Base-by-base conservation (phyloP, 768 basidiomycete species). In the Trametes cingulata region DNA sequence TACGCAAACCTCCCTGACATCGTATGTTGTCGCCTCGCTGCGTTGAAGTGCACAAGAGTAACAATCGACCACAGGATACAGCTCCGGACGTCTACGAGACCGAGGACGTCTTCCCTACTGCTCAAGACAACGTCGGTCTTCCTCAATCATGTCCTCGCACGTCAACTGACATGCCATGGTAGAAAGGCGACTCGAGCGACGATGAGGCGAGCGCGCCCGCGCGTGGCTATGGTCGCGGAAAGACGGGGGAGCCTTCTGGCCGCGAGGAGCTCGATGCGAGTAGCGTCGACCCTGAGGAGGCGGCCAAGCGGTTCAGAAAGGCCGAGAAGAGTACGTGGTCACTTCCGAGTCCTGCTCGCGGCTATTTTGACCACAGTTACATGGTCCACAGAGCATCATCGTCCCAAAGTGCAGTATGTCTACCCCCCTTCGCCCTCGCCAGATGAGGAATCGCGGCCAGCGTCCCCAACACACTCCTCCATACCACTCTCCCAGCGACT, bases 31-130 rank as follows among this genome's bases (percentile, higher is more conserved):
- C 27, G 25, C 42, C 43, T 6, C 17, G 25, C 19, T 20, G 22
- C 22, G 20, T 12, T 13, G 35, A 17, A 45, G 35, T 40, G 46
- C 24, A 46, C 59, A 37, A 27, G 35, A 20, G 35, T 25, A 12
- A 37, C 55, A 59, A 59, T 33, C 29, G 29, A 10, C 29, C 29
- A 67, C 36, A 96, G 93, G 93, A 95, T 74, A 91, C 90, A 13
- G 93, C 91, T 1, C 93, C 84, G 40, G 94, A 96, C 72, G 84
- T 96, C 43, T 96, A 96, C 69, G 94, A 96, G 71, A 96, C 94
- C 0, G 89, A 91, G 46, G 94, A 96, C 65, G 78, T 84, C 15
- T 81, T 86, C 68, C 86, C 82, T 14, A 72, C 79, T 15, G 71
- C 81, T 27, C 78, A 81, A 49, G 73, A 75, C 20, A 78, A 79